Conservation (phyloP, 805 yeast species). For the Ogataea polymorpha region DNA sequence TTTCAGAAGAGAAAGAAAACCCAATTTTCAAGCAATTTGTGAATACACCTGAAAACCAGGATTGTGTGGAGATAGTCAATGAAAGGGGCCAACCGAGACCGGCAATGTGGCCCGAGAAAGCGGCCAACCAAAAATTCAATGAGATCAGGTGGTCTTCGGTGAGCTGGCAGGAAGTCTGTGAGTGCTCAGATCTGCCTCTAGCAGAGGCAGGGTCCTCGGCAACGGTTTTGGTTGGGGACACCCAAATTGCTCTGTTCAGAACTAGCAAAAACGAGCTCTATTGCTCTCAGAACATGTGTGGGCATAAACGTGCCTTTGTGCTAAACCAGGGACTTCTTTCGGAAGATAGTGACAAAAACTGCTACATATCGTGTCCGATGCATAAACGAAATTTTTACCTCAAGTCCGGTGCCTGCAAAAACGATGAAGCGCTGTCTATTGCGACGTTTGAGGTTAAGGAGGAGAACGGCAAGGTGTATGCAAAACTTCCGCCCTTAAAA, state of each 20-base stretch:
- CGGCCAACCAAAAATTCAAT: constrained; percentile 26
- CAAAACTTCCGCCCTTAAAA: constrained; percentile 31
- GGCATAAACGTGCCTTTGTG: constrained; percentile 39
- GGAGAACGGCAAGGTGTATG: constrained; percentile 28
- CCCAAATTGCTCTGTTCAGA: constrained; percentile 37
- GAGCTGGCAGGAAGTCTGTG: constrained; percentile 30
- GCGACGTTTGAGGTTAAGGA: constrained; percentile 36
- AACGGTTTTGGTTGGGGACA: constrained; percentile 33
- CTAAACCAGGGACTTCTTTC: constrained; percentile 35
- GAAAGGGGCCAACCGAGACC: constrained; percentile 38
- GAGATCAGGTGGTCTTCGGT: constrained; percentile 33
- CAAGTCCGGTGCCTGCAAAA: constrained; percentile 32
- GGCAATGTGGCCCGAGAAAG: constrained; percentile 34
- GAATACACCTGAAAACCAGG: constrained; percentile 30
- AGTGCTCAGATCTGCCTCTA: constrained; percentile 27
- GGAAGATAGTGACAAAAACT: constrained; percentile 29
- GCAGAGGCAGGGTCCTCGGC: constrained; percentile 33
- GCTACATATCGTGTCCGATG: constrained; percentile 37
- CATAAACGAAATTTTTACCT: constrained; percentile 35
- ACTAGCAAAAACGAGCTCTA: constrained; percentile 29
- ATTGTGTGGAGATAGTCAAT: constrained; percentile 32
- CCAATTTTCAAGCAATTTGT: constrained; percentile 33
- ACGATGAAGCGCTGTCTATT: constrained; percentile 30
- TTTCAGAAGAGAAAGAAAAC: constrained; percentile 21
- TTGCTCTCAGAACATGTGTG: constrained; percentile 41